phyloP scores from a whole-genome alignment of 2,329 filamentous ascomycete species.

The Fusarium sacchari region DNA sequence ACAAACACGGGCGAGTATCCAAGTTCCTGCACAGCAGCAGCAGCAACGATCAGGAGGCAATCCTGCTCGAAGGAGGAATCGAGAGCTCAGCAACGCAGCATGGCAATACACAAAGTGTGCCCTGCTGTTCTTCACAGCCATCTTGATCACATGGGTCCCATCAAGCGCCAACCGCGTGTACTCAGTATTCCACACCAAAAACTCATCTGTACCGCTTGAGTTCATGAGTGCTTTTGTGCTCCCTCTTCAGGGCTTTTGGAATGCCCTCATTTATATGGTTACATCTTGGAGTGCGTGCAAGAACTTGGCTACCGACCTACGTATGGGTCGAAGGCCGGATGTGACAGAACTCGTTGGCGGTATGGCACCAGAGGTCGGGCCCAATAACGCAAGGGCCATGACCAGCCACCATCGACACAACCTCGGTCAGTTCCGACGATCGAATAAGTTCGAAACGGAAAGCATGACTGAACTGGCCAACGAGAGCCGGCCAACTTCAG shows the following conservation, averaged over 20 bases:
- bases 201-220: slow-evolving; percentile 68
- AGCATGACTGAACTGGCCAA: slow-evolving; percentile 62
- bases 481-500: slow-evolving; percentile 49
- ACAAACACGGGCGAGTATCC: slow-evolving; percentile 15
- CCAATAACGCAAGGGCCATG: neutral
- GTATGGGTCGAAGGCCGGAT: slow-evolving; percentile 41
- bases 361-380: slow-evolving; percentile 28
- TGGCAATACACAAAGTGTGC: slow-evolving; percentile 78
- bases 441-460: slow-evolving; percentile 57
- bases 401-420: slow-evolving; percentile 33
- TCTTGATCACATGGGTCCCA: slow-evolving; percentile 80
- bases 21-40: slow-evolving; percentile 18
- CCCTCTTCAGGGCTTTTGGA: slow-evolving; percentile 87
- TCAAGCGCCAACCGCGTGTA: slow-evolving; percentile 82
- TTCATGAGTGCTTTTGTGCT: slow-evolving; percentile 78
- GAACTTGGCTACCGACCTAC: slow-evolving; percentile 55
- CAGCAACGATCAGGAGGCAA: slow-evolving; percentile 39
- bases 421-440: slow-evolving; percentile 48
- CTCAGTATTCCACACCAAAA: slow-evolving; percentile 66
- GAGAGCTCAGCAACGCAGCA: slow-evolving; percentile 70
- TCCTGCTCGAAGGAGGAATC: slow-evolving; percentile 51
- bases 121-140: slow-evolving; percentile 75
- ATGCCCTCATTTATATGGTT: slow-evolving; percentile 78
- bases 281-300: slow-evolving; percentile 75
- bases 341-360: slow-evolving; percentile 50